Evolutionary conservation across 441 rosid species (phyloP), one percentile per base, ranked within the genome.

Genomic region (Euphorbia schlechtendalii): DNA sequence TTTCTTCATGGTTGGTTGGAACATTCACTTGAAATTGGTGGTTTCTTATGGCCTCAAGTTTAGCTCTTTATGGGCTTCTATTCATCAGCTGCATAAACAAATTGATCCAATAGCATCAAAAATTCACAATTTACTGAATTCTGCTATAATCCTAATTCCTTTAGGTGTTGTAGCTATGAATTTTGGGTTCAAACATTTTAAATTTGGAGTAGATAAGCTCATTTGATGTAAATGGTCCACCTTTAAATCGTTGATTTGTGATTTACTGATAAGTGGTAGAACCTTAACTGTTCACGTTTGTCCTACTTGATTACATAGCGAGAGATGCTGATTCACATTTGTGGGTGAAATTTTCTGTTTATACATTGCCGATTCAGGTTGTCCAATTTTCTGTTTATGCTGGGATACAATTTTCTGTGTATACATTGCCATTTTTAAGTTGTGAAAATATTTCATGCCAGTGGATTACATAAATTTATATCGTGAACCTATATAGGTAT

Each of bases 401-500:
- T 36, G n/a, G n/a, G n/a, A n/a, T n/a, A n/a, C n/a, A n/a, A n/a
- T n/a, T n/a, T n/a, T n/a, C n/a, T n/a, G n/a, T n/a, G n/a, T 27
- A 9, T 41, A 3, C 17, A 41, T 18, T 4, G 25, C 15, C 20
- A 30, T 27, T 34, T 3, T 40, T 41, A 2, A 22, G 22, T 36
- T 64, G 5, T 63, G n/a, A n/a, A 20, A 13, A 32, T 52, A 8
- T 54, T 64, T 6, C 24, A 12, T 38, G 22, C 14, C 27, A 2
- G 3, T 63, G 18, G 41, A 55, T 34, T 36, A 14, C 38, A 45
- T 55, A 25, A 12, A 17, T 12, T 32, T 6, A 9, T 2, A 2
- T 53, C 22, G 5, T 10, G 14, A 24, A 53, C 22, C 63, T 68
- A 6, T 75, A 65, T 64, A 92, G 96, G 96, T 92, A 27, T 81